Base-by-base conservation (phyloP, 2,329 filamentous ascomycete species). In the Colletotrichum lini region DNA sequence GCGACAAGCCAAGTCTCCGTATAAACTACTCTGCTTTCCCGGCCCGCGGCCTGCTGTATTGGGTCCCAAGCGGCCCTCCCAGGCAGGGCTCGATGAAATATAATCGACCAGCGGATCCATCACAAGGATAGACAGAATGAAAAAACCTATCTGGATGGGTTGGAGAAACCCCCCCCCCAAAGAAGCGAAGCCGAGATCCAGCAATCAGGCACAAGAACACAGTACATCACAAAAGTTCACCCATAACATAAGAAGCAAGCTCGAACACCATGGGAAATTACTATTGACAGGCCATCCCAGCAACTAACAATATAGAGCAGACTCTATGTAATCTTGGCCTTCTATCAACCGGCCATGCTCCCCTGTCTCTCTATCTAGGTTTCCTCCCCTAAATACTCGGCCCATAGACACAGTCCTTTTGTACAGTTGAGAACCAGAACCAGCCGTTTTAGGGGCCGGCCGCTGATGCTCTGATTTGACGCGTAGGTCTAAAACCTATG, bases 221-320 rank as follows among this genome's bases (percentile, higher is more conserved):
- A 10, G 21, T 5, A 18, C 30, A 21, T 21, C 16, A 38, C 52
- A 30, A 49, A 35, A 8, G 13, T 7, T 16, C 44, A 26, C 1
- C 26, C 15, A 40, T 0, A 40, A 8, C 10, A 40, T 35, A 8
- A n/a, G 18, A 2, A 5, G 21, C 30, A 18, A 35, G 21, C 30
- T 54, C 38, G 30, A 18, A 18, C 15, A 7, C 54, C 47, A 54
- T 47, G 62, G 35, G 49, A 70, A 30, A 70, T 59, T 70, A 56
- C n/a, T 21, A 66, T 66, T 66, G 54, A 40, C 52, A 54, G 12
- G 61, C 18, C 30, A 30, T n/a, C 23, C 49, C 30, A 30, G 54
- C 47, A 6, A 9, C 42, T 21, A 21, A 42, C 16, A 4, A 49
- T n/a, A 40, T 38, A 42, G 30, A n/a, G 10, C 30, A 38, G n/a